A percentile compares a stretch with the other conserved stretches of the same genome.
Conservation (phyloP, 768 basidiomycete genomes). For the Mrakia gelida region DNA sequence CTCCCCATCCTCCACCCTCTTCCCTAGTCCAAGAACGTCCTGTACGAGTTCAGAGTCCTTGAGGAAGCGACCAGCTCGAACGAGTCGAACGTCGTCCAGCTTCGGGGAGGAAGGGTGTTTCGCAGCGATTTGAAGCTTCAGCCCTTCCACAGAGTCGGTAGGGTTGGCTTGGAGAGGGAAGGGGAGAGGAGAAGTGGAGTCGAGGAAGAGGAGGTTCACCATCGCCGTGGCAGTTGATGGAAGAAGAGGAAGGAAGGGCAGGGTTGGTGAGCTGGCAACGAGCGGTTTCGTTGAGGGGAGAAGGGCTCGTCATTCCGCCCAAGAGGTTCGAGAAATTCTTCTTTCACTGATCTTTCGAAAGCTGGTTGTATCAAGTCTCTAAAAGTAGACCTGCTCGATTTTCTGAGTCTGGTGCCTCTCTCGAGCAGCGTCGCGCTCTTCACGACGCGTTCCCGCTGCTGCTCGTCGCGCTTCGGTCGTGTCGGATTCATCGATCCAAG, state of each 20-base stretch:
- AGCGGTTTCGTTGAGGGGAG: not conserved
- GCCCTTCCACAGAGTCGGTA: conserved; percentile 4
- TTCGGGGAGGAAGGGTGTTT: conserved; percentile 2
- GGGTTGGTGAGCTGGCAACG: conserved; percentile 7
- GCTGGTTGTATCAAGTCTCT: too few relatives aligned
- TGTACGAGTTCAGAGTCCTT: conserved; percentile 20
- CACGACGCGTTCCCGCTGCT: too few relatives aligned
- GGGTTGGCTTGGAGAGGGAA: conserved; percentile 10
- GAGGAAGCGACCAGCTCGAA: conserved; percentile 14
- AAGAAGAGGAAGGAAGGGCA: not conserved
- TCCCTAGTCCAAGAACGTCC: conserved; percentile 14
- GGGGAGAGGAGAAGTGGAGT: not conserved
- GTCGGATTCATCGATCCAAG: too few relatives aligned
- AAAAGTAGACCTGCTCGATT: too few relatives aligned
- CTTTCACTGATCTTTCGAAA: too few relatives aligned
- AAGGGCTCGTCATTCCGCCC: not conserved
- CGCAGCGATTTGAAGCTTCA: conserved; percentile 10
- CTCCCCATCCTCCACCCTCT: not conserved
- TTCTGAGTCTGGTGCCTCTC: too few relatives aligned
- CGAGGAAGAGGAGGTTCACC: conserved; percentile 27
- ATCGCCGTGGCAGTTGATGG: not conserved
- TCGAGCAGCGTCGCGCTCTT: too few relatives aligned
- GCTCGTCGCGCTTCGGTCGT: too few relatives aligned
- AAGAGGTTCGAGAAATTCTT: not conserved
- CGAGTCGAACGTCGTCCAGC: conserved; percentile 15